Evolutionary conservation across 2,329 filamentous ascomycete genomes (phyloP), one percentile per base, ranked within the genome.

Genomic region (Epichloe glyceriae): DNA sequence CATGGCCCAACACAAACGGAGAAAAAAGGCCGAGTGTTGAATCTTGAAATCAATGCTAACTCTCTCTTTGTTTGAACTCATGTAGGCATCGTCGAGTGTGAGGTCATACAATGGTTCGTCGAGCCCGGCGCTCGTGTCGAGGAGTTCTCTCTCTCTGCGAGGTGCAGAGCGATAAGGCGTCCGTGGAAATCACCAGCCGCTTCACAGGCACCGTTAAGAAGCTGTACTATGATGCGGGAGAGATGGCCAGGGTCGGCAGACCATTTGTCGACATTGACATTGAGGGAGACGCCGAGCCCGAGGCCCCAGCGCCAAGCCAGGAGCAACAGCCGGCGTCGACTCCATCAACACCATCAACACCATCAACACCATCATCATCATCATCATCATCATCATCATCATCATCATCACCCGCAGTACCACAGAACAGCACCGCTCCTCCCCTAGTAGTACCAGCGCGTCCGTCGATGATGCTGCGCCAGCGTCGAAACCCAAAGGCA

Each of bases 41-140:
- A 17, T 41, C 10, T 19, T 12, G 15, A 33, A 20, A 15, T 26
- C 14, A n/a, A 7, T 22, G 15, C 22, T 43, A 17, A 43, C 12
- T 41, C 12, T 19, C 19, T 41, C 5, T 22, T 26, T 26, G 2
- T 19, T 41, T 41, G 39, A 19, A 30, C 12, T 3, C 22, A 30
- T 30, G 39, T 60, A 93, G 93, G 93, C 50, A 98, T 97, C 62
- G 90, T 93, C 64, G 93, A 98, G 71, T 95, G 93, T 64, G 93
- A 98, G 69, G 88, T 98, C 62, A 97, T 97, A 62, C 93, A 98
- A 73, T 98, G 93, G 93, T 98, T 97, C 66, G 91, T 98, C 57
- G 86, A 96, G 70, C 89, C 94, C 47, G 91, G 90, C 52, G 93
- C 93, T 37, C 83, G 86, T 52, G 90, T 98, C 60, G 90, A 98